Base-by-base conservation (phyloP, 805 yeast species). In the Metschnikowia picachoensis region DNA sequence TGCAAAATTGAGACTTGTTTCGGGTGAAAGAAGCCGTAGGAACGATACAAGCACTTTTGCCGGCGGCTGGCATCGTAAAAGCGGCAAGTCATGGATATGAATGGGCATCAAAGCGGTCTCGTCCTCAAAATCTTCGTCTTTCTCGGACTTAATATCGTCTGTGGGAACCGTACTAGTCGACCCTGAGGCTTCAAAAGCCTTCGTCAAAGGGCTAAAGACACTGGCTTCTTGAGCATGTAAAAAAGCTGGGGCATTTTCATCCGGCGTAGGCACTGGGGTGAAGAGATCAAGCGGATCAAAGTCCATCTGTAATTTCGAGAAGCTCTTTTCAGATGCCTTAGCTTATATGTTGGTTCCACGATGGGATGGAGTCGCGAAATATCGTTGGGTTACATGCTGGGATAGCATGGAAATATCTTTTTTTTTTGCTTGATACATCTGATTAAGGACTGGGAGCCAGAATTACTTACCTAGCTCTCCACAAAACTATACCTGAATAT, bases 61-160 rank as follows among this genome's bases (percentile, higher is more conserved):
- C 1, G 87, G 79, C 0, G 87, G 83, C 15, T 62, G 58, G 10
- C 53, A 56, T 6, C 65, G 63, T n/a, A 78, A 51, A 3, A 62
- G 55, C 0, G 94, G 92, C 2, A 85, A 62, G 56, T 86, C 92
- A 5, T 83, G 66, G 0, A 76, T 57, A 47, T 81, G 83, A 1
- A 83, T 52, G 0, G 76, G 74, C 48, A 61, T 48, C 35, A 58
- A 60, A 5, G 52, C 65, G 12, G 50, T 56, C 13, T 48, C 60
- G 12, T 32, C 43, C 13, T 46, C 47, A 16, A 29, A 35, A 29
- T 10, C 14, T 15, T 28, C 35, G 7, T 35, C 30, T 12, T 12
- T 10, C 8, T 15, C 34, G 16, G 12, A 13, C 10, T 28, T 17
- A 25, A 7, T 3, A 13, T 4, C 13, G 7, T 20, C 13, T 25